phyloP scores from a whole-genome alignment of 164 flowering plant species.

The Magnolia sinica region DNA sequence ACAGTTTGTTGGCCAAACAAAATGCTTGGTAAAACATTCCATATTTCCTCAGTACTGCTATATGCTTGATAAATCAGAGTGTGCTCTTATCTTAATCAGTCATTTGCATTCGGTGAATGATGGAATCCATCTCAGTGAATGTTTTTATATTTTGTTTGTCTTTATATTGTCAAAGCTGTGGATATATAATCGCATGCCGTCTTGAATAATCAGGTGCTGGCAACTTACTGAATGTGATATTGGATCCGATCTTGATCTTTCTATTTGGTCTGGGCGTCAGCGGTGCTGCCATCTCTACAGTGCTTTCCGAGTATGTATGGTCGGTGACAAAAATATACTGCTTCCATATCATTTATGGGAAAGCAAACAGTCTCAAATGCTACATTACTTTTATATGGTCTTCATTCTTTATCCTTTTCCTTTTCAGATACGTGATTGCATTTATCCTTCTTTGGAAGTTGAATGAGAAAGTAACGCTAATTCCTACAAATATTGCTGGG shows the following conservation, averaged over 20 bases:
- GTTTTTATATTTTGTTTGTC: not conserved
- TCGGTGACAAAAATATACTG: conserved; percentile 45
- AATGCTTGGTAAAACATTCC: too few species aligned
- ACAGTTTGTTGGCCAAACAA: too few species aligned
- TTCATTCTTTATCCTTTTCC: conserved; percentile 1
- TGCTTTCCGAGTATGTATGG: conserved; percentile 88
- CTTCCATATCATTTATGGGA: not conserved
- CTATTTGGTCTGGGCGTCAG: conserved; percentile 58
- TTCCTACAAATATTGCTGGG: conserved; percentile 52
- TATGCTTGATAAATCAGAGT: not conserved
- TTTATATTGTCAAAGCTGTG: not conserved
- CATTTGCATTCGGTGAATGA: not conserved
- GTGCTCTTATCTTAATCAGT: not conserved
- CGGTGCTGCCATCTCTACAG: conserved; percentile 95
- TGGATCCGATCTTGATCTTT: conserved; percentile 78
- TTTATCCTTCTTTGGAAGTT: conserved; percentile 75
- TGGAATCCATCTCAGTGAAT: not conserved
- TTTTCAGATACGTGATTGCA: conserved; percentile 75
- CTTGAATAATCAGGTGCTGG: conserved; percentile 65
- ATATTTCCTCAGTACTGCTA: too few species aligned
- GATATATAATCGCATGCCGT: not conserved
- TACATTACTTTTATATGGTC: not conserved
- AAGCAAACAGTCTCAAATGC: not conserved
- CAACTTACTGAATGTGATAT: conserved; percentile 66
- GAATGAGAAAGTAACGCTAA: conserved; percentile 51